A percentile compares a stretch with the other conserved stretches of the same genome.
phyloP scores from a whole-genome alignment of 2,329 filamentous ascomycete species.

The Fusarium devonianum region DNA sequence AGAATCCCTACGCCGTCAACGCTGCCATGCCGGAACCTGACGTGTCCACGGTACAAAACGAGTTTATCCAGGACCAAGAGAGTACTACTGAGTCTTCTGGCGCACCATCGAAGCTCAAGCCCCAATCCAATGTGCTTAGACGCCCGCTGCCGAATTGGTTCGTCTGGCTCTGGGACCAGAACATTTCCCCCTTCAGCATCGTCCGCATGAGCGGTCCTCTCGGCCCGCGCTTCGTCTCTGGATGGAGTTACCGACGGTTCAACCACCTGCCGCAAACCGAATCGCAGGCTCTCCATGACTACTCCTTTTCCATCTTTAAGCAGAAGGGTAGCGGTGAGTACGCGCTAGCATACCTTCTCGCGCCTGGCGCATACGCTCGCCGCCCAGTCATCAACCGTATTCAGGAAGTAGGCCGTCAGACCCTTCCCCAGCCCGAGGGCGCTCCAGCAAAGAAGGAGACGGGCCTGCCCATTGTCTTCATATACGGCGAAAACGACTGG shows the following conservation, averaged over 20 bases:
- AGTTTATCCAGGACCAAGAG: slow-evolving; percentile 79
- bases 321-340: slow-evolving; percentile 94
- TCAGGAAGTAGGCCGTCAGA: slow-evolving; percentile 82
- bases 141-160: slow-evolving; percentile 83
- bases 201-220: slow-evolving; percentile 88
- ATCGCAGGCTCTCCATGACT: slow-evolving; percentile 85
- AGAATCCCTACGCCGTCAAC: slow-evolving; percentile 88
- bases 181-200: slow-evolving; percentile 92
- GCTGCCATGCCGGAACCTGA: slow-evolving; percentile 80
- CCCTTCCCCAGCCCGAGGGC: slow-evolving; percentile 46
- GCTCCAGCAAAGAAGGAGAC: slow-evolving; percentile 54
- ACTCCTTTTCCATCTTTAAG: slow-evolving; percentile 92
- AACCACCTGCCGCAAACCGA: slow-evolving; percentile 84
- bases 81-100: slow-evolving; percentile 50
- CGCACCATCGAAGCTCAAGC: slow-evolving; percentile 49
- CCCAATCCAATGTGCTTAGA: slow-evolving; percentile 46
- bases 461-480: slow-evolving; percentile 84
- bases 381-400: slow-evolving; percentile 88
- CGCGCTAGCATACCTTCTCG: slow-evolving; percentile 88
- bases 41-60: slow-evolving; percentile 75
- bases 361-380: slow-evolving; percentile 90
- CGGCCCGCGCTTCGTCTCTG: slow-evolving; percentile 89
- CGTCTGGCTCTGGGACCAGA: slow-evolving; percentile 94
- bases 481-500: slow-evolving; percentile 99
- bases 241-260: slow-evolving; percentile 93